These are phyloP conservation scores for Phialemoniopsis sp. DNA, from an alignment of 2,329 filamentous ascomycete genomes.

Conservation along the genomic window DNA sequence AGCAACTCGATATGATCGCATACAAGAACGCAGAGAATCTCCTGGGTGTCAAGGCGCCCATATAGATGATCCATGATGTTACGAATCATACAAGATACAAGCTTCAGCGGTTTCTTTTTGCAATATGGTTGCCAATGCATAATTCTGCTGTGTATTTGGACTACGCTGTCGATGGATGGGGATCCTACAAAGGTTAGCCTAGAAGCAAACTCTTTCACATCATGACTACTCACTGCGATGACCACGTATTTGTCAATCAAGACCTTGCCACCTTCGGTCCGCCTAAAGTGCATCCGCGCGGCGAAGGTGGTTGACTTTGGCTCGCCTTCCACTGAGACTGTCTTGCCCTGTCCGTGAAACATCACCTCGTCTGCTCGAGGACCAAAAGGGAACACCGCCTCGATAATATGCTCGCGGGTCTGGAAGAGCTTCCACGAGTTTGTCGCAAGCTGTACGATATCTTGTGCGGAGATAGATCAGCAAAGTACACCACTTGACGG, in stretches of 20 bases:
- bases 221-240: slow-evolving; percentile 9
- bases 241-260: slow-evolving; percentile 9
- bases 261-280: slow-evolving; percentile 1
- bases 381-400: slow-evolving; percentile 7
- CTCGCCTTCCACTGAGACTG: slow-evolving; percentile 5
- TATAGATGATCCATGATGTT: too few relatives aligned
- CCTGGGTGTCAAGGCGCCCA: too few relatives aligned
- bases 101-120: too few relatives aligned
- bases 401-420: slow-evolving; percentile 7
- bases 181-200: too few relatives aligned
- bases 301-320: slow-evolving; percentile 7
- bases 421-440: slow-evolving; percentile 5
- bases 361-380: slow-evolving; percentile 10
- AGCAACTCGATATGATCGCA: slow-evolving; percentile 43
- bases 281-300: slow-evolving; percentile 7
- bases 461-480: too few relatives aligned
- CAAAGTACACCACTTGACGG: too few relatives aligned
- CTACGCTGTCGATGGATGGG: too few relatives aligned
- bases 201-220: too few relatives aligned
- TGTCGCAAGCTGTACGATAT: slow-evolving; percentile 3
- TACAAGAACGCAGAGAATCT: slow-evolving; percentile 47
- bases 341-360: slow-evolving; percentile 9
- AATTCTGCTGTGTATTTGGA: too few relatives aligned
- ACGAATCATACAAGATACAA: too few relatives aligned
- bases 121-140: too few relatives aligned